Conservation (phyloP, 768 basidiomycete species). For the Boletus bicolor region DNA sequence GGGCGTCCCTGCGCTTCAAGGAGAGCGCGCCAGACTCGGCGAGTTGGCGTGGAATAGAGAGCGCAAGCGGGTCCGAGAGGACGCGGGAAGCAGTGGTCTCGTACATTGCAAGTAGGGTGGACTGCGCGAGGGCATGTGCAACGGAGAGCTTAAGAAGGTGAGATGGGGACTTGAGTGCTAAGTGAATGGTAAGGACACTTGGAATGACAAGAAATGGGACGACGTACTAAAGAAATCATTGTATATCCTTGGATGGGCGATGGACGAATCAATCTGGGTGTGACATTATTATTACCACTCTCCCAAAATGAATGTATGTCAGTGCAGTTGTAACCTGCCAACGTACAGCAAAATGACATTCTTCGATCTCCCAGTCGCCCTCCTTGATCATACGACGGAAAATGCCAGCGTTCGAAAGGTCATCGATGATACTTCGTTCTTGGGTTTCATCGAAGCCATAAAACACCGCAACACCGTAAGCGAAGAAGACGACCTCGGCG, state of each 20-base stretch:
- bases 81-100: slow-evolving; percentile 76
- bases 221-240: slow-evolving; percentile 92
- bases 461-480: slow-evolving; percentile 90
- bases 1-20: slow-evolving; percentile 75
- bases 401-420: slow-evolving; percentile 68
- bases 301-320: too few species aligned
- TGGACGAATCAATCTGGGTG: slow-evolving; percentile 73
- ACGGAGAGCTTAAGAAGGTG: slow-evolving; percentile 91
- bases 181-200: not conserved
- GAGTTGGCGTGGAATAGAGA: slow-evolving; percentile 81
- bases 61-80: slow-evolving; percentile 71
- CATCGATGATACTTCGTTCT: slow-evolving; percentile 82
- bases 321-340: not conserved
- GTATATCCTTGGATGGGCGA: slow-evolving; percentile 86
- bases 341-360: slow-evolving; percentile 81
- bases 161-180: slow-evolving; percentile 89
- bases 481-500: slow-evolving; percentile 77
- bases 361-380: slow-evolving; percentile 87
- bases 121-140: slow-evolving; percentile 91
- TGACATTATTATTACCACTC: not conserved
- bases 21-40: slow-evolving; percentile 73
- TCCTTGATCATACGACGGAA: slow-evolving; percentile 59
- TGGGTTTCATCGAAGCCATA: slow-evolving; percentile 80
- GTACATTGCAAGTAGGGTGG: slow-evolving; percentile 85
- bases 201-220: not conserved